Evolutionary conservation across 2,329 filamentous ascomycete genomes (phyloP).

Genomic region (Penicillium sp.): DNA sequence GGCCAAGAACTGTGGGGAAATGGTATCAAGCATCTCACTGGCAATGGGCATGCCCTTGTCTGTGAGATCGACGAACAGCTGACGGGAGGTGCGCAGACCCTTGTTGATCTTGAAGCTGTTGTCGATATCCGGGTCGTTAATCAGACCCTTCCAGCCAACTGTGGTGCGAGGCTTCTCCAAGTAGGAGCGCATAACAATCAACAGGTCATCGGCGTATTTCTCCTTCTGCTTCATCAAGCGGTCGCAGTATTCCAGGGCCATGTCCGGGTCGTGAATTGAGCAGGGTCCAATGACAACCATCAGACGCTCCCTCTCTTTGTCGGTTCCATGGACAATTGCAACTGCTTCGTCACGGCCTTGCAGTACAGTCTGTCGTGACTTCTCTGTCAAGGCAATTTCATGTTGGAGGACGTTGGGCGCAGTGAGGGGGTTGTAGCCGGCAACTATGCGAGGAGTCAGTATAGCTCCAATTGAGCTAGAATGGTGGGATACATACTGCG

Average conservation of each 20-base stretch:
- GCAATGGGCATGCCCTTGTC: constrained; percentile 92
- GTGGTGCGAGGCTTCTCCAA: constrained; percentile 98
- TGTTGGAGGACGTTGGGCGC: constrained; percentile 92
- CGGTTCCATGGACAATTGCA: constrained; percentile 60
- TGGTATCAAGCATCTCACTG: constrained; percentile 97
- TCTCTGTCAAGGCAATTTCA: constrained; percentile 66
- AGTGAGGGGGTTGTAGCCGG: constrained; percentile 90
- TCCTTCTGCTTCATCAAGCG: constrained; percentile 76
- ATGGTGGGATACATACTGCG: constrained; percentile 61
- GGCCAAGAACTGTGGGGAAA: constrained; percentile 93
- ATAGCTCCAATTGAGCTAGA: background rate
- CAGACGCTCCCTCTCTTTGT: constrained; percentile 56
- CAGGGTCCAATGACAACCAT: constrained; percentile 90
- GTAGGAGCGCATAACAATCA: constrained; percentile 97
- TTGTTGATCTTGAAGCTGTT: constrained; percentile 99
- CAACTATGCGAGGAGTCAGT: constrained; percentile 53
- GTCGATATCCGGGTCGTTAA: constrained; percentile 98
- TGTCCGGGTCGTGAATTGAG: constrained; percentile 91
- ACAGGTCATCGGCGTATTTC: constrained; percentile 83
- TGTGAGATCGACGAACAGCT: constrained; percentile 92
- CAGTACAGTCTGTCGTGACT: constrained; percentile 55
- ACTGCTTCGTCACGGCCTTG: constrained; percentile 61
- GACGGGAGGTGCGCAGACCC: constrained; percentile 78
- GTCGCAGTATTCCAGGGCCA: constrained; percentile 91
- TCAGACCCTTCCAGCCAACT: constrained; percentile 97